phyloP scores from a whole-genome alignment of 1,284 basidiomycete species.

The Ceratorhiza oryzae-sativae region DNA sequence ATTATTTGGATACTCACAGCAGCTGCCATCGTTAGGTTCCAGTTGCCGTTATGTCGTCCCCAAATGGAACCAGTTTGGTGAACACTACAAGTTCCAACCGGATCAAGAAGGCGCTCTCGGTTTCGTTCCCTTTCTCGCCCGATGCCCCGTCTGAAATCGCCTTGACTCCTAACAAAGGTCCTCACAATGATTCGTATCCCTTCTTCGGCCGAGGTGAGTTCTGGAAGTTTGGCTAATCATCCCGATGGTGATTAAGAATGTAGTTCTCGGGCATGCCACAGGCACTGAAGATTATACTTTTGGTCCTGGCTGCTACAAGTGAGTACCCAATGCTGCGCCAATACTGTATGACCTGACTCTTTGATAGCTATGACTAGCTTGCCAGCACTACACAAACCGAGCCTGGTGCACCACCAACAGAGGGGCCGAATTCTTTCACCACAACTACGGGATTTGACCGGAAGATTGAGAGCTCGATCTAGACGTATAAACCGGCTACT shows the following conservation, averaged over 20 bases:
- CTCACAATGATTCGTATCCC: not conserved
- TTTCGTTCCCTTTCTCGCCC: conserved; percentile 2
- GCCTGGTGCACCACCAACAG: not conserved
- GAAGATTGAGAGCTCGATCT: not conserved
- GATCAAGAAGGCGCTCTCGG: not conserved
- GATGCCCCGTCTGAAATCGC: not conserved
- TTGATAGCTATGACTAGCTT: conserved; percentile 2
- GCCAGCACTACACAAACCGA: not conserved
- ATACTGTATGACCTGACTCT: not conserved
- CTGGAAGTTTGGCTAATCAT: no score
- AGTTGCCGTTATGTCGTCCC: not conserved
- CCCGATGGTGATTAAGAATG: no score
- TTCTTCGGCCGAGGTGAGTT: not conserved
- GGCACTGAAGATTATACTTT: not conserved
- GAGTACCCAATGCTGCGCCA: not conserved
- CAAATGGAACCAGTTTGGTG: not conserved
- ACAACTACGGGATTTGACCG: not conserved
- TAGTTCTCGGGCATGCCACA: not conserved
- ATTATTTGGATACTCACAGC: not conserved
- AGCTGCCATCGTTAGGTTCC: not conserved
- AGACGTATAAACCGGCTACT: conserved; percentile 11
- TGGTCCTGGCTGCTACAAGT: conserved; percentile 1
- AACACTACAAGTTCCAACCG: not conserved
- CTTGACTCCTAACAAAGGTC: not conserved
- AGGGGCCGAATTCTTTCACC: not conserved